Base-by-base conservation (phyloP, 257 asterid species). In the Solanum lycopersicoides region DNA sequence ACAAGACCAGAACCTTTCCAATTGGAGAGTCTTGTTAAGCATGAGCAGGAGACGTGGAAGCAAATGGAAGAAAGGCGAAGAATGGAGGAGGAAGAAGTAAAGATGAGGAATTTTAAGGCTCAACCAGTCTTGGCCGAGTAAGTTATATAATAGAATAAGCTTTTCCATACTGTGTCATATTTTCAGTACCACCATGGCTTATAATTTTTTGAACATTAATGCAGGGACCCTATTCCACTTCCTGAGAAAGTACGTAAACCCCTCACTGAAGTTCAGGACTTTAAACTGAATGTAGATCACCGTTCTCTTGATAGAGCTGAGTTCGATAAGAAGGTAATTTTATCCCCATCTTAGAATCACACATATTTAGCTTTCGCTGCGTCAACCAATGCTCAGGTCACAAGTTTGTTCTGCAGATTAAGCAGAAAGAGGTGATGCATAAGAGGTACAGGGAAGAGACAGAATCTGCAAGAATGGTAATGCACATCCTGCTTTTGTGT, bases 391-490 rank as follows among this genome's bases (percentile, higher is more conserved):
- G 65, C 84, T 77, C 59, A 75, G 83, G 59, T 8, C 83, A 82
- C 82, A 63, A 35, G 73, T 42, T 68, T 1, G 0, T 32, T 39
- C 86, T 71, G 23, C 95, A 95, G 98, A 90, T 94, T 25, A 94
- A 95, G 95, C 98, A 95, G 92, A 97, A 95, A 88, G 98, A 97
- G 91, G 83, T 86, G 89, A 90, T 91, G 60, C 93, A 97, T 88
- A 95, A 97, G 92, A 93, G 98, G 90, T 93, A 95, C 86, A 90
- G 98, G 89, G 99, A 97, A 71, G 99, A 97, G 89, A 93, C 98
- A 79, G 99, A 97, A 86, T 92, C 99, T 87, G 97, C 92, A 84
- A 95, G 83, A 89, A 93, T 92, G 99, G 99, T 95, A 90, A 69
- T 44, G 80, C 35, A 59, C 66, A 20, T n/a, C 41, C 4, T 18